Percentiles rank a stretch among this genome's conserved stretches.
Conservation (phyloP, 495 filamentous ascomycete genomes). For the Aspergillus homomorphus region DNA sequence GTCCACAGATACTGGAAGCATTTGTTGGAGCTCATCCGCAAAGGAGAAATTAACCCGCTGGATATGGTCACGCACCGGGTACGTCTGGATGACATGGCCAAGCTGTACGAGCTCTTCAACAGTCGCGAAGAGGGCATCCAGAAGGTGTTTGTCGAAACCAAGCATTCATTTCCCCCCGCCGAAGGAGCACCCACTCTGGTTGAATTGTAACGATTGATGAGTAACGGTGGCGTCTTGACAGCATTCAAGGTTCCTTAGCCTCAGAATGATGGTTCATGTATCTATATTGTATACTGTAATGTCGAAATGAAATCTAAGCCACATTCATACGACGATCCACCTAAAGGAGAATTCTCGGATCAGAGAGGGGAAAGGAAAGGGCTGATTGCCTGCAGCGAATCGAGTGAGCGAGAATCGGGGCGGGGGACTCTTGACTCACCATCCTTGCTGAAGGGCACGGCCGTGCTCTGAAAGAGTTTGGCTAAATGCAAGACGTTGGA, state of each 20-base stretch:
- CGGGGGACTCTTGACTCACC: neutral
- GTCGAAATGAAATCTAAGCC: neutral
- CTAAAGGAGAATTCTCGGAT: neutral
- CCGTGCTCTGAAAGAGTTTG: too few relatives aligned
- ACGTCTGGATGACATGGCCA: constrained; percentile 69
- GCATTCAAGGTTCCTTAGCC: too few relatives aligned
- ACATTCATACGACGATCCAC: neutral
- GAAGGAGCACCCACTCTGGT: constrained; percentile 54
- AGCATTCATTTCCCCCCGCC: constrained; percentile 55
- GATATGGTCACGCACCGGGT: constrained; percentile 80
- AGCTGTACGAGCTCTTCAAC: constrained; percentile 69
- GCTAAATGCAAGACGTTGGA: too few relatives aligned
- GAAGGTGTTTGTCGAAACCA: constrained; percentile 71
- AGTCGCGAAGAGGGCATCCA: constrained; percentile 65
- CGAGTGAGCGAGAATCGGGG: neutral
- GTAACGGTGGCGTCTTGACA: neutral
- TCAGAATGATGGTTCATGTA: neutral
- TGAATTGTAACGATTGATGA: constrained; percentile 2
- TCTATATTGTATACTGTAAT: neutral
- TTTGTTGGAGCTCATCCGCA: constrained; percentile 64
- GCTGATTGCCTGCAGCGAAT: too few relatives aligned
- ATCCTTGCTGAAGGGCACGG: neutral
- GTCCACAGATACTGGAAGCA: constrained; percentile 83
- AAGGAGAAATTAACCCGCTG: constrained; percentile 68
- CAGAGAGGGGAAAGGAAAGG: too few relatives aligned